Evolutionary conservation across 2,329 filamentous ascomycete genomes (phyloP).

Genomic region (Fusarium buxicola): DNA sequence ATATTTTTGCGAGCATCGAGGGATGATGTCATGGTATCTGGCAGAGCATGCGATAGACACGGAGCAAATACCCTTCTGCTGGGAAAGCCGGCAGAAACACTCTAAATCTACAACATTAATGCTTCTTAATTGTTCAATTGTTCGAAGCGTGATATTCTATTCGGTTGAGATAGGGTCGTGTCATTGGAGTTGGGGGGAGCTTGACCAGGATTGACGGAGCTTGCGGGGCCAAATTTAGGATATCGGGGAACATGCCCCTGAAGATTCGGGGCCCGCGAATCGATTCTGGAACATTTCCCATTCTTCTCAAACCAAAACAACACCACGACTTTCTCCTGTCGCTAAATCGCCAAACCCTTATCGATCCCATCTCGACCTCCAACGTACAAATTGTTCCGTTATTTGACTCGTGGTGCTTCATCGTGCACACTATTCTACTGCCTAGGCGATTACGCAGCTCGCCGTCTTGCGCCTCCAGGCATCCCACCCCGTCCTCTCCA

Average conservation of each 20-base stretch:
- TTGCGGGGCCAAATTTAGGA: slow-evolving; percentile 41
- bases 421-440: slow-evolving; percentile 21
- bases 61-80: slow-evolving; percentile 30
- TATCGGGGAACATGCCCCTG: slow-evolving; percentile 33
- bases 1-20: slow-evolving; percentile 25
- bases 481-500: slow-evolving; percentile 15
- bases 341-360: slow-evolving; percentile 2
- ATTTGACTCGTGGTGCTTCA: slow-evolving; percentile 14
- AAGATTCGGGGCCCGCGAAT: slow-evolving; percentile 34
- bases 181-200: slow-evolving; percentile 24
- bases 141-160: background rate
- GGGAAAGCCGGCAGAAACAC: slow-evolving; percentile 13
- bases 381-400: background rate
- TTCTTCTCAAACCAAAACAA: slow-evolving; percentile 37
- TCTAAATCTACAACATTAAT: slow-evolving; percentile 17
- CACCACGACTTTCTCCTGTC: slow-evolving; percentile 2
- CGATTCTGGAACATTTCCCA: slow-evolving; percentile 28
- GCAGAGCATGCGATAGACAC: slow-evolving; percentile 27
- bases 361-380: background rate
- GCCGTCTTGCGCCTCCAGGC: slow-evolving; percentile 23
- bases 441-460: slow-evolving; percentile 34
- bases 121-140: slow-evolving; percentile 1
- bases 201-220: slow-evolving; percentile 40
- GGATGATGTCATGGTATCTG: slow-evolving; percentile 26
- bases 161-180: slow-evolving; percentile 3